Evolutionary conservation across 2,329 filamentous ascomycete species (phyloP).

Genomic region (Rugonectria rugulosa): DNA sequence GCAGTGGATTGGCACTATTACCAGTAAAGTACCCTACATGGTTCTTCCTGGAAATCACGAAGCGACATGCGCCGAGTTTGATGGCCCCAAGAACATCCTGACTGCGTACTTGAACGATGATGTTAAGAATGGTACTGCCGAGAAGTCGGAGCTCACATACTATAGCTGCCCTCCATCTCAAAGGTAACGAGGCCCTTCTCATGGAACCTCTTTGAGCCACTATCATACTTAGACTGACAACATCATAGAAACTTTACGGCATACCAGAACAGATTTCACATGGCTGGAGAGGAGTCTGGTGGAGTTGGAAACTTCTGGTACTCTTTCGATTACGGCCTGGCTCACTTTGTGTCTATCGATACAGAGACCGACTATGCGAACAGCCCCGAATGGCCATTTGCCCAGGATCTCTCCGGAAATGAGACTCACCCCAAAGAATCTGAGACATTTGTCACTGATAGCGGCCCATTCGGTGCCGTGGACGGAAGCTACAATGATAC

Average conservation of each 20-base stretch:
- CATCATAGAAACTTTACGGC: slow-evolving; percentile 53
- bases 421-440: slow-evolving; percentile 49
- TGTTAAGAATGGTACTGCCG: slow-evolving; percentile 50
- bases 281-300: slow-evolving; percentile 55
- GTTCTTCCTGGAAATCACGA: slow-evolving; percentile 60
- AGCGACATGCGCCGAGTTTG: slow-evolving; percentile 56
- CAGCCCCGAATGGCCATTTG: slow-evolving; percentile 55
- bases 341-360: slow-evolving; percentile 57
- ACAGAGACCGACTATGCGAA: slow-evolving; percentile 59
- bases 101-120: slow-evolving; percentile 56
- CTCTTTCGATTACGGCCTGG: slow-evolving; percentile 62
- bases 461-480: slow-evolving; percentile 56
- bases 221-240: not conserved
- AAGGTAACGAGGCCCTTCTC: slow-evolving; percentile 29
- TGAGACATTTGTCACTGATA: slow-evolving; percentile 56
- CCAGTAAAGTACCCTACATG: slow-evolving; percentile 57
- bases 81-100: slow-evolving; percentile 52
- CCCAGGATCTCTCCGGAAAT: slow-evolving; percentile 49
- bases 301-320: slow-evolving; percentile 63
- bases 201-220: too few relatives aligned
- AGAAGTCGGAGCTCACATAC: slow-evolving; percentile 51
- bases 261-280: slow-evolving; percentile 59
- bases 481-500: slow-evolving; percentile 46
- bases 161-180: slow-evolving; percentile 61
- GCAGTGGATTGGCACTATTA: slow-evolving; percentile 54